Base-by-base conservation (phyloP, 164 flowering plant species). In the Annona squamosa region DNA sequence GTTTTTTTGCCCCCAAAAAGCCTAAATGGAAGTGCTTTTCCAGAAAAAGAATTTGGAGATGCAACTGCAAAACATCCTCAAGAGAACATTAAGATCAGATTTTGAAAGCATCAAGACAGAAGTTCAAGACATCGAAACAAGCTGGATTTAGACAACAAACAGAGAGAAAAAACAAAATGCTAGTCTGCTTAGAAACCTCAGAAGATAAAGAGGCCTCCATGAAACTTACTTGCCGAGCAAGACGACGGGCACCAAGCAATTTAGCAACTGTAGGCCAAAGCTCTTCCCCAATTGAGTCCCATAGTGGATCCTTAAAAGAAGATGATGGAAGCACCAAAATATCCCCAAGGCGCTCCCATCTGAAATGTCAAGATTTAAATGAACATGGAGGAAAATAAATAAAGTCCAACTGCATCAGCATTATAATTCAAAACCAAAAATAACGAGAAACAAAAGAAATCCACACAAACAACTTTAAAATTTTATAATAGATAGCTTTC, bases 341-440 rank as follows among this genome's bases (percentile, higher is more conserved):
- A 81, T 95, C 94, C 45, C 99, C 98, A 46, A 94, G 88, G 37
- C 88, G 84, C 67, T 90, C 98, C 99, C 99, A 93, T 83, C 99
- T 94, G 77, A 62, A 67, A 16, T 66, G 71, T 56, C 64, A 64
- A 73, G 46, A 41, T 26, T n/a, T 71, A 62, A 66, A 71, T 67
- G 18, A 42, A 43, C 52, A 62, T 65, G 71, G 17, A 62, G 71
- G 57, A 1, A 45, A 17, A 41, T 65, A 2, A 59, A 66, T 3
- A 46, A 5, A 65, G 45, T 3, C 7, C 16, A 48, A 63, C 1
- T 26, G 73, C 13, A 52, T 63, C 59, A 47, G n/a, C 18, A 45
- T 19, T 41, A 10, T 44, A 19, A 43, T 72, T 5, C 45, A 68
- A 67, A 19, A 57, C 57, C 6, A 26, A 65, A 2, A 52, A 4